phyloP scores from a whole-genome alignment of 192 early-diverging fungal genomes.

The Backusella australiensis region DNA sequence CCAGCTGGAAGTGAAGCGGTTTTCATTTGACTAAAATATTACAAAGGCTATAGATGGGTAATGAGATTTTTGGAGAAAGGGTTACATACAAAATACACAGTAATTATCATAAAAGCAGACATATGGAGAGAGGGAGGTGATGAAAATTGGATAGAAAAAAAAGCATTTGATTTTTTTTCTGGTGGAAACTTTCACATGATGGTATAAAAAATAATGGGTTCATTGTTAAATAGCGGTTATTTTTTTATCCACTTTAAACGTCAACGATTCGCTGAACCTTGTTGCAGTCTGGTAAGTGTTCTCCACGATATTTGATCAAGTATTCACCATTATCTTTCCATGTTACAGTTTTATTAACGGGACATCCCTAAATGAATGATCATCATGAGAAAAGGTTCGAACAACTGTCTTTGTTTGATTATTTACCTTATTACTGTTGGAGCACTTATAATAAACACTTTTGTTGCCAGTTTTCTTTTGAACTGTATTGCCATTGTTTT shows the following conservation, averaged over 20 bases:
- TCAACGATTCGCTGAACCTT: constrained; percentile 42
- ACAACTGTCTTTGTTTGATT: not conserved
- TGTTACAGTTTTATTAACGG: constrained; percentile 58
- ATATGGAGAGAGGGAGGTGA: not conserved
- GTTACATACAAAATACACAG: not conserved
- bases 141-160: not conserved
- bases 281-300: constrained; percentile 49
- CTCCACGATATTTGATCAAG: constrained; percentile 54
- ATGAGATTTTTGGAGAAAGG: not conserved
- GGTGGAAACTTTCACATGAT: not conserved
- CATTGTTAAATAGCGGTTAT: not conserved
- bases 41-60: not conserved
- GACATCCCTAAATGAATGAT: constrained; percentile 22
- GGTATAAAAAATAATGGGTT: not conserved
- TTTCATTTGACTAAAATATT: constrained; percentile 3
- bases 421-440: constrained; percentile 49
- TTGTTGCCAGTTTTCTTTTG: constrained; percentile 52
- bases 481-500: constrained; percentile 60
- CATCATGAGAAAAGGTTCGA: not conserved
- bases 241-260: constrained; percentile 11
- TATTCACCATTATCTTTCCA: constrained; percentile 52
- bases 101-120: not conserved
- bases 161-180: not conserved
- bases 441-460: constrained; percentile 61
- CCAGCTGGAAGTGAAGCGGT: not conserved